Percentiles rank a stretch among this genome's conserved stretches.
Conservation (phyloP, 2,329 filamentous ascomycete genomes). For the Aquanectria penicillioides region DNA sequence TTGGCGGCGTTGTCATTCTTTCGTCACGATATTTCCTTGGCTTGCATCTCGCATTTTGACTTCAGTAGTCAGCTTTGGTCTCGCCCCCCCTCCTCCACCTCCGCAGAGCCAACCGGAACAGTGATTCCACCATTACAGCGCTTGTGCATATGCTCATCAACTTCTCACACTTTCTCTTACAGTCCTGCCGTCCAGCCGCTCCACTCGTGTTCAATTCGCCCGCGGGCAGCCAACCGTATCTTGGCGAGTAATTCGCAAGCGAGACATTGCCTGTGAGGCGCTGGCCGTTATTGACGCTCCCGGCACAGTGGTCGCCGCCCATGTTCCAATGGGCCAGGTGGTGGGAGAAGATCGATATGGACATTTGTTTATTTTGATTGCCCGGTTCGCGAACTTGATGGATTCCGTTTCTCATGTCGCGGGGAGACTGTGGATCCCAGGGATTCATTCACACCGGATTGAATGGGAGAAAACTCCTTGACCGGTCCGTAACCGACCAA, state of each 20-base stretch:
- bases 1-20: neutral
- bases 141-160: constrained; percentile 5
- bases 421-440: no score
- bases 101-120: neutral
- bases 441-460: no score
- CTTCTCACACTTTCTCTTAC: constrained; percentile 8
- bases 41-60: no score
- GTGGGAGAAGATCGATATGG: no score
- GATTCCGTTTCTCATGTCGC: no score
- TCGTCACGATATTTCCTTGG: no score
- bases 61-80: neutral
- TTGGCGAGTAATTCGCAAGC: neutral
- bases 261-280: neutral
- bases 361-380: no score
- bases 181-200: neutral
- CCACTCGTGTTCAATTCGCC: neutral
- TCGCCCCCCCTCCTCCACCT: neutral
- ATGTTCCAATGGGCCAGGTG: neutral
- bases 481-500: no score
- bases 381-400: no score
- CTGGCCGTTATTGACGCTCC: constrained; percentile 1
- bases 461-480: no score
- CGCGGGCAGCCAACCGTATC: neutral
- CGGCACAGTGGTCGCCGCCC: neutral
- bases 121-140: neutral